Percentiles rank a stretch among this genome's conserved stretches.
Conservation (phyloP, 164 flowering plant species). For the Warburgia ugandensis region DNA sequence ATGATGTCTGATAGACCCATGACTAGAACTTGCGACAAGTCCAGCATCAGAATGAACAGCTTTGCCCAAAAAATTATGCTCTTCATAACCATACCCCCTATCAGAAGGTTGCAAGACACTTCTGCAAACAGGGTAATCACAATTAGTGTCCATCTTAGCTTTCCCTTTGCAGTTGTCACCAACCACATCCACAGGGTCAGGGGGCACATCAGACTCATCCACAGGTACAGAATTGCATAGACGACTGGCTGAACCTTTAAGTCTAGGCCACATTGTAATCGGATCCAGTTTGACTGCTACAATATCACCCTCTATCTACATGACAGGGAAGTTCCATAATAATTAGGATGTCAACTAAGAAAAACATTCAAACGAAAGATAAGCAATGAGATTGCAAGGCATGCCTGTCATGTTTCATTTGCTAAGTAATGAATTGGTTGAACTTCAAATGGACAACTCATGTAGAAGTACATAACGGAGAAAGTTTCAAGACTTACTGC, state of each 20-base stretch:
- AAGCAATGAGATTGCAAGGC: no score
- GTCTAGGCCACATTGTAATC: slow-evolving; percentile 54
- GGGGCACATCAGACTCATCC: slow-evolving; percentile 23
- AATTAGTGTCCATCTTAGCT: slow-evolving; percentile 24
- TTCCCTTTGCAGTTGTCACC: slow-evolving; percentile 39
- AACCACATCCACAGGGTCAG: slow-evolving; percentile 19
- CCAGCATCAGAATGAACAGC: slow-evolving; percentile 8
- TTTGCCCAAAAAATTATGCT: slow-evolving; percentile 11
- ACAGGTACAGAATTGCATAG: slow-evolving; percentile 15
- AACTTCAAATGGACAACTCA: no score
- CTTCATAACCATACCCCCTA: no score
- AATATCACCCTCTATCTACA: slow-evolving; percentile 84
- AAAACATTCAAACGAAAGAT: no score
- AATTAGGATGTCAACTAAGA: no score
- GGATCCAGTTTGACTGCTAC: slow-evolving; percentile 75
- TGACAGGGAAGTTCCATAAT: slow-evolving; percentile 3
- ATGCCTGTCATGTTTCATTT: neutral
- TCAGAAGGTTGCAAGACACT: slow-evolving; percentile 8
- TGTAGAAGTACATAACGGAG: neutral
- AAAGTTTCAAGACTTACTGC: slow-evolving; percentile 55
- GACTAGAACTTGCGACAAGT: slow-evolving; percentile 4
- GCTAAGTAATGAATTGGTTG: no score
- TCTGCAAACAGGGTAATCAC: slow-evolving; percentile 3
- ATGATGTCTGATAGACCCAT: slow-evolving; percentile 17
- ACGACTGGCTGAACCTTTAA: slow-evolving; percentile 56